Percentiles rank a stretch among this genome's conserved stretches.
These are phyloP conservation scores for Entonaema liquescens DNA, from an alignment of 495 filamentous ascomycete species.

Conservation along the genomic window DNA sequence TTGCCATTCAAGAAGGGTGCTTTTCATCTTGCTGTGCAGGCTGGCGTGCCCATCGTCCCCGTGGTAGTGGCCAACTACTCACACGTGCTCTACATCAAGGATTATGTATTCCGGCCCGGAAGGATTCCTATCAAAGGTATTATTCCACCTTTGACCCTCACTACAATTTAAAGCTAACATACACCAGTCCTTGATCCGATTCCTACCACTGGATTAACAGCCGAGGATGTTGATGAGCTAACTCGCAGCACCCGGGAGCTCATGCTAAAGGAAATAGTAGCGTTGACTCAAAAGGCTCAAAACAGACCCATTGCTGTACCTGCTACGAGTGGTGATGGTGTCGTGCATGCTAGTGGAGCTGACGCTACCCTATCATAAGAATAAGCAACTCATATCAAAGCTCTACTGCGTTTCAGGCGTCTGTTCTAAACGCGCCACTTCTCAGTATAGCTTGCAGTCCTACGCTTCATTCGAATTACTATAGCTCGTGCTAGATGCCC, in stretches of 20 bases:
- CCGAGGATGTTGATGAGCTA: constrained; percentile 83
- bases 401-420: neutral
- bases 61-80: constrained; percentile 88
- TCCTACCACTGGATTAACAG: constrained; percentile 75
- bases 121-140: constrained; percentile 82
- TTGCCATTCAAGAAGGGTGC: constrained; percentile 98
- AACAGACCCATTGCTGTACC: constrained; percentile 46
- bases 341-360: constrained; percentile 48
- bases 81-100: constrained; percentile 77
- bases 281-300: constrained; percentile 62
- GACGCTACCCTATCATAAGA: constrained; percentile 45
- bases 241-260: constrained; percentile 72
- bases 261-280: constrained; percentile 80
- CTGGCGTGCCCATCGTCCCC: constrained; percentile 90
- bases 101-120: constrained; percentile 74
- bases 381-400: neutral
- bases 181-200: constrained; percentile 82
- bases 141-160: neutral
- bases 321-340: constrained; percentile 38
- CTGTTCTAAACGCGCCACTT: neutral
- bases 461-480: constrained; percentile 11
- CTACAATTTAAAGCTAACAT: constrained; percentile 16
- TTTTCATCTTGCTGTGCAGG: constrained; percentile 94
- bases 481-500: constrained; percentile 1
- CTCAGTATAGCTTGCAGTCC: constrained; percentile 2